These are phyloP conservation scores for Elasticomyces elasticus DNA, from an alignment of 495 filamentous ascomycete genomes.

Conservation along the genomic window DNA sequence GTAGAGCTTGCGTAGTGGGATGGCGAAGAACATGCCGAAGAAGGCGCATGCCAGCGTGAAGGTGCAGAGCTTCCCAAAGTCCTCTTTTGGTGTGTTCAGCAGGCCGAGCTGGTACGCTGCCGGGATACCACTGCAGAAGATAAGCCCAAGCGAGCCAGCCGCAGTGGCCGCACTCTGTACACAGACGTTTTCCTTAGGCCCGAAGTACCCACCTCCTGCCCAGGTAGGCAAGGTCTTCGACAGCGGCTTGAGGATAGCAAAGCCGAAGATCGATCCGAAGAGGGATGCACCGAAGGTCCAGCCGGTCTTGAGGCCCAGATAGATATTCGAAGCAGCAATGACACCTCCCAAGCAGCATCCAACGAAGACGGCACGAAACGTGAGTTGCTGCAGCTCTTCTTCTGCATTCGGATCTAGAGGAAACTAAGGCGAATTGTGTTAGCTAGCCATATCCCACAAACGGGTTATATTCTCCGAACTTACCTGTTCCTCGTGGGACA, in stretches of 20 bases:
- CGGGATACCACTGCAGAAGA: slow-evolving; percentile 12
- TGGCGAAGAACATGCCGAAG: slow-evolving; percentile 19
- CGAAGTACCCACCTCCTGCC: slow-evolving; percentile 12
- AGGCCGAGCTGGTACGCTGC: slow-evolving; percentile 15
- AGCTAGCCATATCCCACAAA: too few relatives aligned
- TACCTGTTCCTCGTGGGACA: slow-evolving; percentile 14
- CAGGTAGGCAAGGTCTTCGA: slow-evolving; percentile 8
- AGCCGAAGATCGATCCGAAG: slow-evolving; percentile 17
- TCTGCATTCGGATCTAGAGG: slow-evolving; percentile 12
- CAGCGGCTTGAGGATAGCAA: slow-evolving; percentile 16
- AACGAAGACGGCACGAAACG: slow-evolving; percentile 12
- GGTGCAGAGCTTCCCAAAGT: slow-evolving; percentile 13
- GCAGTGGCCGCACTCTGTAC: slow-evolving; percentile 15
- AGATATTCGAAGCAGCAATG: slow-evolving; percentile 13
- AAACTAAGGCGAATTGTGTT: too few relatives aligned
- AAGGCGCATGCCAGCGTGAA: slow-evolving; percentile 12
- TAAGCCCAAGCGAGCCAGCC: slow-evolving; percentile 9
- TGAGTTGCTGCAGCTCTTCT: slow-evolving; percentile 10
- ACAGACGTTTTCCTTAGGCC: slow-evolving; percentile 16
- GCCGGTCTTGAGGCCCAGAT: slow-evolving; percentile 15
- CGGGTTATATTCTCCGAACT: too few relatives aligned
- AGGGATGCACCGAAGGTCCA: slow-evolving; percentile 14
- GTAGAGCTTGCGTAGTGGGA: slow-evolving; percentile 14
- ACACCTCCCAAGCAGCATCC: slow-evolving; percentile 14
- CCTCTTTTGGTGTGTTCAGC: slow-evolving; percentile 6